Conservation (phyloP, 176 grass and related monocot genomes). For the Eragrostis curvula region DNA sequence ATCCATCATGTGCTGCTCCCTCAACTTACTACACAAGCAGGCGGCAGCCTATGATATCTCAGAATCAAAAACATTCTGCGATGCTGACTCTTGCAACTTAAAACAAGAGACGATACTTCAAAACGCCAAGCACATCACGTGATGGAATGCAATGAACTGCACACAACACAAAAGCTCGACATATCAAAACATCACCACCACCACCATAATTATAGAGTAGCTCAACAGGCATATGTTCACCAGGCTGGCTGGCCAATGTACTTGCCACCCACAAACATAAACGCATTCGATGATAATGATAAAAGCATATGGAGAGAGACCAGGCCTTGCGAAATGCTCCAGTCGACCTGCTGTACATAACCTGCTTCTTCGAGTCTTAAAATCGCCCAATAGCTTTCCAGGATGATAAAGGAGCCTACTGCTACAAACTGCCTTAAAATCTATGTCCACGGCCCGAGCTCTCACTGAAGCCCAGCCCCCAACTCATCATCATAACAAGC, state of each 20-base stretch:
- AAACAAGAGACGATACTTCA: too few species aligned
- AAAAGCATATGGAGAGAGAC: neutral
- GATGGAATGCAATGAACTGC: too few species aligned
- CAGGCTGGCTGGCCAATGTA: neutral
- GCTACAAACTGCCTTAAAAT: conserved; percentile 16
- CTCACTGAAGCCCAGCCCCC: neutral
- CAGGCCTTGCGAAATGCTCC: conserved; percentile 16
- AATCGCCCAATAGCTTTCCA: conserved; percentile 5
- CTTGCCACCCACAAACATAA: neutral
- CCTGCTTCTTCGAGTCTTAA: conserved; percentile 9
- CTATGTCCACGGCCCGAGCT: conserved; percentile 19
- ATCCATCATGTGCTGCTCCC: too few species aligned
- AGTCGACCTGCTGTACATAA: conserved; percentile 37
- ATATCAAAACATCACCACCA: neutral
- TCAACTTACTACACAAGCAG: too few species aligned
- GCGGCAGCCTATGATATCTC: too few species aligned
- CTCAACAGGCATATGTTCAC: neutral
- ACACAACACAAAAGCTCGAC: too few species aligned
- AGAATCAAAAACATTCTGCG: neutral
- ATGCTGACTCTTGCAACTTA: too few species aligned
- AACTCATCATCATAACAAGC: neutral
- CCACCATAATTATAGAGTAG: neutral
- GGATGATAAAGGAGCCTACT: conserved; percentile 6
- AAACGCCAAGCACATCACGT: too few species aligned
- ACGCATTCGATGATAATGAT: neutral